Base-by-base conservation (phyloP, 1,284 basidiomycete species). In the Neotropicomus parvogracilis region DNA sequence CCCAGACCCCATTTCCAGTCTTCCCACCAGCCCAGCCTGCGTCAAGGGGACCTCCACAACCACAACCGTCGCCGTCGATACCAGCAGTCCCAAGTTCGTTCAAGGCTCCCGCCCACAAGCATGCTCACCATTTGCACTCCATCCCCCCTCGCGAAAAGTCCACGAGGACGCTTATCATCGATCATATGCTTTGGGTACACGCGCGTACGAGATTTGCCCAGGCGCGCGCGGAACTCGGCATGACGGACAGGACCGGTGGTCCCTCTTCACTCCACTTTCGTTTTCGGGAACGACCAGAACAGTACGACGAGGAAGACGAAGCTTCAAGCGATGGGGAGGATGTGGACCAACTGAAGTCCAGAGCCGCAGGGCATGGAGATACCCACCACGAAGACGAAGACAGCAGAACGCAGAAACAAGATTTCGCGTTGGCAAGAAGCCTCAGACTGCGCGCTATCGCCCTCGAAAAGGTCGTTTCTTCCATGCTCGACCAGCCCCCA, bases 141-240 rank as follows among this genome's bases (percentile, higher is more conserved):
- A 88, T 89, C 42, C 86, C 85, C 13, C 87, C 83, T 9, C 71
- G 83, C 46, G 86, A 87, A 68, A 90, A 87, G 71, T 88, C 81
- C 36, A 89, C 84, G 24, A 73, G 84, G 48, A 91, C 84, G 17
- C 74, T 91, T 44, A 90, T 91, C 55, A 79, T 91, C 49, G 88
- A 91, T 66, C 85, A 91, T 66, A 79, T 88, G 72, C 71, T 90
- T 48, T 90, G 85, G 86, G 83, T 85, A 6, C 88, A 91, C 66
- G 80, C 77, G 5, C 75, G 83, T 51, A 88, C 88, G n/a, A 78
- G 88, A 49, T 85, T 88, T 56, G 80, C 83, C 10, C 87, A 89
- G 62, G 88, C 84, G 3, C 78, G 87, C 24, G 85, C 85, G 33
- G 88, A 89, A 63, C 77, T 91, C 21, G 81, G 86, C 42, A 83